Conservation (phyloP, 306 rosid species). For the Castanea crenata region DNA sequence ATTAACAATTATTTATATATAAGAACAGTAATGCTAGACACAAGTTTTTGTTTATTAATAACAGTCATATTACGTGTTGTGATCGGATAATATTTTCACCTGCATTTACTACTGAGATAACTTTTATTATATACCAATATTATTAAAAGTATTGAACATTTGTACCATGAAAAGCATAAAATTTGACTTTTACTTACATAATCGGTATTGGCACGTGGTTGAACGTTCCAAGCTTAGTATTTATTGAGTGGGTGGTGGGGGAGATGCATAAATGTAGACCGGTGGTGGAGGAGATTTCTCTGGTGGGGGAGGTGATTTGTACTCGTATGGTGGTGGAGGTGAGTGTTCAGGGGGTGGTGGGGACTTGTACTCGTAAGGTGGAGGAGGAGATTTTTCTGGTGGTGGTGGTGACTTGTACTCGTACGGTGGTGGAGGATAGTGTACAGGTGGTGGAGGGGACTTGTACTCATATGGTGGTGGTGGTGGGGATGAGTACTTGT, state of each 20-base stretch:
- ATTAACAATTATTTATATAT: not conserved
- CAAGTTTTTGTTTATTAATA: no score
- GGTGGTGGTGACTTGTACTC: slow-evolving; percentile 53
- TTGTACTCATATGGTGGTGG: slow-evolving; percentile 30
- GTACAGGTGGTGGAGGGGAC: slow-evolving; percentile 33
- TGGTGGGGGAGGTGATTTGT: slow-evolving; percentile 56
- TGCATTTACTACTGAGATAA: no score
- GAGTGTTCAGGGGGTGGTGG: slow-evolving; percentile 36
- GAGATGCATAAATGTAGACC: slow-evolving; percentile 58
- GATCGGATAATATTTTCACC: no score
- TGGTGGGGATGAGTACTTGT: slow-evolving; percentile 15
- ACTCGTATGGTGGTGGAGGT: slow-evolving; percentile 39
- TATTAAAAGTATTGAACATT: no score
- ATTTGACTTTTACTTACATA: slow-evolving; percentile 52
- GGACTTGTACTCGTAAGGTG: slow-evolving; percentile 35
- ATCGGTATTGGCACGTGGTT: slow-evolving; percentile 22
- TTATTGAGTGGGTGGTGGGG: slow-evolving; percentile 54
- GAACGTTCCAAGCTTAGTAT: slow-evolving; percentile 32
- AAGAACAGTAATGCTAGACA: no score
- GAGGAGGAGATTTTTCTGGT: slow-evolving; percentile 38
- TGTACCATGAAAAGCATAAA: no score
- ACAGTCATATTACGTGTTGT: no score
- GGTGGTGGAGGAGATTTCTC: slow-evolving; percentile 46
- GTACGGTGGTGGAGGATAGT: slow-evolving; percentile 42
- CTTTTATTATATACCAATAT: no score